Evolutionary conservation across 805 yeast genomes (phyloP), one percentile per base, ranked within the genome.

Genomic region (Aciculoconidium aculeatum): DNA sequence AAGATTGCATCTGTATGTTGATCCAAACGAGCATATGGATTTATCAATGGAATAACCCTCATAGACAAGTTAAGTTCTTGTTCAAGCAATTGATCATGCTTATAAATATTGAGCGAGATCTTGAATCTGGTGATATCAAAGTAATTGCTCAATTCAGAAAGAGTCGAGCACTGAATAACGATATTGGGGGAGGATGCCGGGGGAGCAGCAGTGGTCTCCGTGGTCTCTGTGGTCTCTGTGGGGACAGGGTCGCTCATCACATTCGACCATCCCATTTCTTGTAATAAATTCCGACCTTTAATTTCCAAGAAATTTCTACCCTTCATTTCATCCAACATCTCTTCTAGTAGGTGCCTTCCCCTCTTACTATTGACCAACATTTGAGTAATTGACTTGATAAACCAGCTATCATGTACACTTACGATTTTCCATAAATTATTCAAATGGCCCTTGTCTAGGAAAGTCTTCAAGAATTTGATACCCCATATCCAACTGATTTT

Each of bases 401-500:
- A 72, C 92, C 96, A 87, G 26, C 82, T 80, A 42, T 88, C 96
- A 55, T 90, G 96, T 3, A 90, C 94, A 17, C 88, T 70, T 39
- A 79, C 81, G 3, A 86, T 63, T 45, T 75, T 79, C 29, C 61
- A 58, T 24, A 90, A 55, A 32, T 58, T 58, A 16, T 46, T 41
- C 22, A 71, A 64, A 30, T 70, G 68, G 36, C 74, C 71, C 24
- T 67, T 56, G 4, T 64, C 65, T 2, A 90, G 76, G 15, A 90
- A 66, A 39, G 72, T 56, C 37, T 65, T 68, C 25, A 73, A 48
- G 26, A 73, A 65, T 43, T 65, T 66, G 27, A 71, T 47, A 9
- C 86, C 83, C 72, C 86, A 80, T 6, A 79, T 65, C 87, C 94
- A 77, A 26, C 63, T 63, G 32, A 74, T 70, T 31, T 70, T 66